Evolutionary conservation across 768 basidiomycete species (phyloP).

Genomic region (Lyophyllum atratum): DNA sequence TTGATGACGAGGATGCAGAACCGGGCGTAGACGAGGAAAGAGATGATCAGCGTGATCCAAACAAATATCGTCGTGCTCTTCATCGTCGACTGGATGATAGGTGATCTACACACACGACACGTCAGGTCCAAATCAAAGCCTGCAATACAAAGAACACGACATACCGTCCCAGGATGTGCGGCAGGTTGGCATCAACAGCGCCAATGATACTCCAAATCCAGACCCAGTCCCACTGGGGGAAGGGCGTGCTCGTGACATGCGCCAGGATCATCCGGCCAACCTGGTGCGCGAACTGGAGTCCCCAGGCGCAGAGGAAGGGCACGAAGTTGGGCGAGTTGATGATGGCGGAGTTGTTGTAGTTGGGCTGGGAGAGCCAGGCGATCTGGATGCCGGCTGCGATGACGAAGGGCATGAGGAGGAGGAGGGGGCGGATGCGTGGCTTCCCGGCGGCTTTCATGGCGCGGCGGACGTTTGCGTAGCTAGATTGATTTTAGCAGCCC

Average conservation of each 20-base stretch:
- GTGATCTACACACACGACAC: conserved; percentile 39
- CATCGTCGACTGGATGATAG: conserved; percentile 74
- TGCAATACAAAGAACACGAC: conserved; percentile 25
- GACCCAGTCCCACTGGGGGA: conserved; percentile 87
- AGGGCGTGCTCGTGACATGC: conserved; percentile 81
- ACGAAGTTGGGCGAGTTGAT: conserved; percentile 78
- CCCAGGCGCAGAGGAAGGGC: conserved; percentile 92
- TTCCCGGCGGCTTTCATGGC: conserved; percentile 41
- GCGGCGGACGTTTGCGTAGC: conserved; percentile 82
- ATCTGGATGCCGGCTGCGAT: conserved; percentile 71
- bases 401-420: conserved; percentile 80
- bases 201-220: conserved; percentile 82
- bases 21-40: conserved; percentile 69
- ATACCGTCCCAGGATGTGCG: conserved; percentile 65
- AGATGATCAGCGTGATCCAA: conserved; percentile 38
- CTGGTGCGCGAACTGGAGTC: conserved; percentile 86
- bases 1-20: conserved; percentile 83
- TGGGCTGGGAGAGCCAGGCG: conserved; percentile 78
- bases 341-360: conserved; percentile 61
- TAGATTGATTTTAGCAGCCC: conserved; percentile 24
- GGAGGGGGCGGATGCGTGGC: conserved; percentile 55
- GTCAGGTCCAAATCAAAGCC: not conserved
- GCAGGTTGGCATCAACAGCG: conserved; percentile 82
- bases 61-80: conserved; percentile 71
- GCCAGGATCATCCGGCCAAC: conserved; percentile 93